These are phyloP conservation scores for Rhynchospora breviuscula DNA, from an alignment of 176 grass and related monocot species.

Conservation along the genomic window DNA sequence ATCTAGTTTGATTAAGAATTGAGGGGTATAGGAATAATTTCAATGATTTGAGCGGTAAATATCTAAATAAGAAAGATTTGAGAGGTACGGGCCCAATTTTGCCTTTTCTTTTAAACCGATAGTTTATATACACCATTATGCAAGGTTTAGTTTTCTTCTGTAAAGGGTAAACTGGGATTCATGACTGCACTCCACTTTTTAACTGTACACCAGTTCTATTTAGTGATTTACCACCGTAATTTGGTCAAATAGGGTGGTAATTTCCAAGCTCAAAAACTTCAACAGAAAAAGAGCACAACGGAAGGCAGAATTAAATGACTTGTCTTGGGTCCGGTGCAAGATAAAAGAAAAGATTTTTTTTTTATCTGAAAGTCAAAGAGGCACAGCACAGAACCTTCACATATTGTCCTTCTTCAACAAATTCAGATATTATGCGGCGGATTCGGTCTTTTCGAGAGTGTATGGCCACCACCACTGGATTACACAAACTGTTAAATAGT, in stretches of 20 bases:
- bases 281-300: neutral
- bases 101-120: too few species aligned
- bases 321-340: neutral
- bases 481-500: too few species aligned
- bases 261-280: neutral
- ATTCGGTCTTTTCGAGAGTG: neutral
- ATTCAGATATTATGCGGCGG: neutral
- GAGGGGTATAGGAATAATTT: too few species aligned
- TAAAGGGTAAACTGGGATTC: too few species aligned
- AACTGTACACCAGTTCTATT: neutral
- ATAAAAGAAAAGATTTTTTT: neutral
- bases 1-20: too few species aligned
- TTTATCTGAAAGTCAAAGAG: neutral
- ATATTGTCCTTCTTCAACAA: neutral
- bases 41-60: too few species aligned
- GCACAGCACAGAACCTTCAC: conserved; percentile 5
- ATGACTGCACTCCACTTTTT: too few species aligned
- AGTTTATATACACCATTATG: too few species aligned
- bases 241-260: neutral
- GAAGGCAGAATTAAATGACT: neutral
- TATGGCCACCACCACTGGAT: neutral
- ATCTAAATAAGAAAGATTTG: too few species aligned
- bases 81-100: too few species aligned
- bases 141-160: too few species aligned
- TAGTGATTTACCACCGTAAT: neutral